Evolutionary conservation across 2,329 filamentous ascomycete species (phyloP), one percentile per base, ranked within the genome.

Genomic region (Penicillium brevicompactum): DNA sequence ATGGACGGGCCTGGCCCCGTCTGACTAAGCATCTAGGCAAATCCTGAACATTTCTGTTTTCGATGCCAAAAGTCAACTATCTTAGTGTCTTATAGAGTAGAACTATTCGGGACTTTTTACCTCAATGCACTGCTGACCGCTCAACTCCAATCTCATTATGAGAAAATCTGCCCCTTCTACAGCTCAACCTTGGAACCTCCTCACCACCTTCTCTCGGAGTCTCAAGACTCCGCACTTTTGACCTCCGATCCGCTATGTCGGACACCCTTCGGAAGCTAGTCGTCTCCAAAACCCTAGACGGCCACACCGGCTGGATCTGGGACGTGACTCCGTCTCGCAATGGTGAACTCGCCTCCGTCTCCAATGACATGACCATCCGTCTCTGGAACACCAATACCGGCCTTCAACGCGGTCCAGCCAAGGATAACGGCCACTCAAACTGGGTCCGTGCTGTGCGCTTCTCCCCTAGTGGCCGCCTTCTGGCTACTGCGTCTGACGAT

Each of bases 301-400:
- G 52, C 34, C 52, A 55, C 34, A 55, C 52, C 14, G 52, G 52
- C 42, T 55, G 49, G 27, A 37, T 55, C 43, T 55, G 52, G 52
- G 52, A 55, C 38, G 52, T 55, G 7, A 10, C 52, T 2, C 41
- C 40, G n/a, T 55, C 52, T 3, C n/a, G n/a, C 41, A 51, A 55
- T 42, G 27, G 47, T 13, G 34, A 55, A 51, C 52, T 55, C 14
- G 52, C 52, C 34, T 55, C 52, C 9, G 47, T 55, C 34, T 55
- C 52, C 16, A 55, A 55, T 31, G 52, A 55, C 21, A 55, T 55
- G 52, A 55, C 50, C 47, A 55, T 55, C 24, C 52, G 52, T 13
- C 27, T 55, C 37, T 55, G 52, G 52, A 55, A 55, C 47, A 42
- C 47, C 52, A 51, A 46, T n/a, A 55, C 52, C 18, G 52, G 52